A percentile compares a stretch with the other conserved stretches of the same genome.
phyloP scores from a whole-genome alignment of 352 stramenopile genomes.

The Pythium vanterpoolii region DNA sequence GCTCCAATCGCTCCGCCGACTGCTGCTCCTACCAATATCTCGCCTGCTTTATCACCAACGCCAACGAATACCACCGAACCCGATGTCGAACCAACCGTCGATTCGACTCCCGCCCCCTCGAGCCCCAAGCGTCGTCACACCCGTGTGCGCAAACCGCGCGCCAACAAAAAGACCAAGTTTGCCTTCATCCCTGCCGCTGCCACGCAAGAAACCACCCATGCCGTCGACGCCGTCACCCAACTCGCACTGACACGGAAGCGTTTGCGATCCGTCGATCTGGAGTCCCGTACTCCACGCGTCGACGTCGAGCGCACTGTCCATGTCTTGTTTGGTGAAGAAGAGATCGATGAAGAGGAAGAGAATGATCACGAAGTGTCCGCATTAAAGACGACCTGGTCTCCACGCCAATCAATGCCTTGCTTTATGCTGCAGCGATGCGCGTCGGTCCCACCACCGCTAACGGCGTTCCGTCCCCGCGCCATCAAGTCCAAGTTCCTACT shows the following conservation, averaged over 20 bases:
- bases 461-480: slow-evolving; percentile 7
- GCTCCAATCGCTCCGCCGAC: not conserved
- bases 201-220: slow-evolving; percentile 3
- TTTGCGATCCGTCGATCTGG: slow-evolving; percentile 23
- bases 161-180: slow-evolving; percentile 20
- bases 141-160: slow-evolving; percentile 3
- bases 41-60: not conserved
- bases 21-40: not conserved
- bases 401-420: not conserved
- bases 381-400: not conserved
- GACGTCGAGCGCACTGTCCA: slow-evolving; percentile 25
- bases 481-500: slow-evolving; percentile 13
- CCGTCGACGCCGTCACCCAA: slow-evolving; percentile 9
- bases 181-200: not conserved
- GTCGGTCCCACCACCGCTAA: slow-evolving; percentile 17
- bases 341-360: slow-evolving; percentile 19
- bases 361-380: slow-evolving; percentile 12
- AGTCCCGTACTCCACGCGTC: not conserved
- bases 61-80: slow-evolving; percentile 1
- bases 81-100: slow-evolving; percentile 4
- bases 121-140: slow-evolving; percentile 12
- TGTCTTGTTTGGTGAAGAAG: slow-evolving; percentile 20
- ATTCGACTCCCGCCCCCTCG: not conserved
- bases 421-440: slow-evolving; percentile 12
- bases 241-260: slow-evolving; percentile 21